These are phyloP conservation scores for Paramecium biaurelia DNA, from an alignment of 73 alveolate genomes.

Conservation along the genomic window DNA sequence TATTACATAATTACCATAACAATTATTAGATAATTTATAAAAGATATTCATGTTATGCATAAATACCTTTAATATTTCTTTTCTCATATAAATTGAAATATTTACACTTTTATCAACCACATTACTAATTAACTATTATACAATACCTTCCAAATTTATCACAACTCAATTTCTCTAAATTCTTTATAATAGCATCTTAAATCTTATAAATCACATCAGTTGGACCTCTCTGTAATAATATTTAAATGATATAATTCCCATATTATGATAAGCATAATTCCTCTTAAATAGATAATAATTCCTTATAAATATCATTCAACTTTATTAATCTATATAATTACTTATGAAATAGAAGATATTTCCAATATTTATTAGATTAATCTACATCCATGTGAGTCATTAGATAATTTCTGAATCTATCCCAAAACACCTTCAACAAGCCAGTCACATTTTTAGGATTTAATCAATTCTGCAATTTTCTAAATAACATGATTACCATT, in stretches of 20 bases:
- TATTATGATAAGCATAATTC: conserved; percentile 6
- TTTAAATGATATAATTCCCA: conserved; percentile 2
- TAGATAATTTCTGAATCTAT: not conserved
- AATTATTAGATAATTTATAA: not conserved
- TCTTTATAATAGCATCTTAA: not conserved
- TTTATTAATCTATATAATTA: not conserved
- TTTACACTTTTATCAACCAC: conserved; percentile 25
- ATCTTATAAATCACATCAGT: not conserved
- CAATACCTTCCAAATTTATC: conserved; percentile 24
- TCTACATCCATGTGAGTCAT: conserved; percentile 24
- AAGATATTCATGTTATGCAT: not conserved
- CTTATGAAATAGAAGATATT: not conserved
- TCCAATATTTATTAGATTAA: not conserved
- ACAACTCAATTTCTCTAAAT: not conserved
- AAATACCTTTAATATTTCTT: not conserved
- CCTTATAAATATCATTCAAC: not conserved
- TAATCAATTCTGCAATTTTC: not conserved
- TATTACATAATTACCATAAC: conserved; percentile 14
- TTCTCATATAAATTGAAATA: not conserved
- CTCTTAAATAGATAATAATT: not conserved
- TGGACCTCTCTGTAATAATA: not conserved
- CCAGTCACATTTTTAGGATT: not conserved
- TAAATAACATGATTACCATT: not conserved
- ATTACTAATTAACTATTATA: not conserved
- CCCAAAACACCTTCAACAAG: not conserved